Conservation (phyloP, 345 rosid species). For the Citrus unshiu region DNA sequence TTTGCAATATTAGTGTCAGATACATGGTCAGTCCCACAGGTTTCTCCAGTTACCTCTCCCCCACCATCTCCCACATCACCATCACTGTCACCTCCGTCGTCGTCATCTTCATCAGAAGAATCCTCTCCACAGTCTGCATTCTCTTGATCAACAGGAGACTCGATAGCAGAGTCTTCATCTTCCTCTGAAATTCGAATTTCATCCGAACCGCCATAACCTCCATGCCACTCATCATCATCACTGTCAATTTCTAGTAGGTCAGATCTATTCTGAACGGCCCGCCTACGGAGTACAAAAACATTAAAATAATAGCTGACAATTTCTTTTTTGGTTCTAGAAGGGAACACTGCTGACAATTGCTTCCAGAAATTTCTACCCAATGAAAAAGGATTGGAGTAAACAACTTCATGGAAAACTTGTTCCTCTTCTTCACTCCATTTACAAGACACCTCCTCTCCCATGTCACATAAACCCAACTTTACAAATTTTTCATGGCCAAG, state of each 20-base stretch:
- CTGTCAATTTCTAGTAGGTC: constrained; percentile 53
- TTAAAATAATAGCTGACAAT: constrained; percentile 73
- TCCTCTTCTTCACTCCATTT: constrained; percentile 65
- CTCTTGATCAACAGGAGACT: constrained; percentile 36
- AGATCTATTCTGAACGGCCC: constrained; percentile 65
- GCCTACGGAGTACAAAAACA: constrained; percentile 53
- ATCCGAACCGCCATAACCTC: constrained; percentile 17
- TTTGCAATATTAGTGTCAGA: neutral
- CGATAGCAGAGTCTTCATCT: constrained; percentile 52
- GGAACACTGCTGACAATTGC: constrained; percentile 48
- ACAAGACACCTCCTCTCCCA: constrained; percentile 66
- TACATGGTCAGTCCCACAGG: constrained; percentile 3
- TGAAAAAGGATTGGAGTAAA: constrained; percentile 55
- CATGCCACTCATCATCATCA: constrained; percentile 82
- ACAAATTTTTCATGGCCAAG: constrained; percentile 53
- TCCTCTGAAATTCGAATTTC: constrained; percentile 32
- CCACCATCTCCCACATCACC: constrained; percentile 18
- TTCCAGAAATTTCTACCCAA: constrained; percentile 65
- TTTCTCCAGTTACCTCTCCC: constrained; percentile 4
- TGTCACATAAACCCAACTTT: constrained; percentile 56
- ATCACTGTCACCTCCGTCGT: constrained; percentile 22
- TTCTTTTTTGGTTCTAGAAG: constrained; percentile 49
- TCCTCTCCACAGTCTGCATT: constrained; percentile 17
- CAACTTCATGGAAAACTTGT: constrained; percentile 44
- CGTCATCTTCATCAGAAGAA: constrained; percentile 12